phyloP scores from a whole-genome alignment of 1,139 yeast genomes.

The Geotrichum siamense region DNA sequence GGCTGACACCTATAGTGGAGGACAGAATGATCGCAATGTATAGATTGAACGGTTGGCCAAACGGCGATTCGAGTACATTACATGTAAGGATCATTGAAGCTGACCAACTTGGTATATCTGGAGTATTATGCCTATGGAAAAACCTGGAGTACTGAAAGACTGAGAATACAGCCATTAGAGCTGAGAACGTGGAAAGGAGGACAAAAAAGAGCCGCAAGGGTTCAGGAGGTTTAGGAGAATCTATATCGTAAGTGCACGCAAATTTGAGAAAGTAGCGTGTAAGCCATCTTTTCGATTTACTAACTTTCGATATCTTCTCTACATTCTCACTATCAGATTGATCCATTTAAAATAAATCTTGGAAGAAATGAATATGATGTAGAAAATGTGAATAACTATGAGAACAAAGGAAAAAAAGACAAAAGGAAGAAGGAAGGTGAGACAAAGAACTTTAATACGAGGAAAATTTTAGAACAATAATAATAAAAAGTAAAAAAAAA shows the following conservation, averaged over 20 bases:
- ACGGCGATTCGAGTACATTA: constrained; percentile 50
- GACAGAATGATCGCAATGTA: constrained; percentile 51
- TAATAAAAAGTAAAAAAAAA: no score
- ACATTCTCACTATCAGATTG: no score
- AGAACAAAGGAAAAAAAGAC: no score
- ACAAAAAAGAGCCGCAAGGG: constrained; percentile 22
- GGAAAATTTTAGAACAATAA: no score
- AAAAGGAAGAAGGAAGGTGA: no score
- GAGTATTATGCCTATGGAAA: constrained; percentile 43
- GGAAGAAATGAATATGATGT: no score
- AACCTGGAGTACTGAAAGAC: constrained; percentile 44
- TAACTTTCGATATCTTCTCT: no score
- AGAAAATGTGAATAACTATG: no score
- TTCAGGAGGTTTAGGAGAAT: constrained; percentile 10
- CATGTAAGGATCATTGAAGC: constrained; percentile 59
- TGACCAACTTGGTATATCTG: constrained; percentile 54
- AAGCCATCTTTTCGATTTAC: no score
- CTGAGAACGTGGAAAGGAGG: constrained; percentile 42
- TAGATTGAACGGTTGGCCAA: constrained; percentile 61
- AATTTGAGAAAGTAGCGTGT: background rate
- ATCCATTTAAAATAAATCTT: no score
- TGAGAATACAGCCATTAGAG: constrained; percentile 46
- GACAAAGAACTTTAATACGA: no score
- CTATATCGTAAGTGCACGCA: background rate
- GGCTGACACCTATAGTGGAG: constrained; percentile 48